Base-by-base conservation (phyloP, 108 stramenopile species). In the Nitzschia sp. region DNA sequence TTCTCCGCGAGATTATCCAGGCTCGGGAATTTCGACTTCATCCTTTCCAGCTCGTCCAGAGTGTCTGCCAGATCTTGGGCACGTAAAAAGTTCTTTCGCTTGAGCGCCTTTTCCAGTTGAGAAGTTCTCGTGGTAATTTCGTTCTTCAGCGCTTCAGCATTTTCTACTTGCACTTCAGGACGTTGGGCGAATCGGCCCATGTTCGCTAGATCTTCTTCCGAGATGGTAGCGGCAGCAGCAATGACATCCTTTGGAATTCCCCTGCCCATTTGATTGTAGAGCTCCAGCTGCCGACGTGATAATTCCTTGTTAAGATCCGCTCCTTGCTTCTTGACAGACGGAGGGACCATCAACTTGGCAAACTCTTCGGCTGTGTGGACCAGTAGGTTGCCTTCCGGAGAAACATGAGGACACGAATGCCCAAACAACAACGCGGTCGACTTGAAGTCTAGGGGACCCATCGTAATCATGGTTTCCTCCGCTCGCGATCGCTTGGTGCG, bases 281-380 rank as follows among this genome's bases (percentile, higher is more conserved):
- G 46, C 9, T 70, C 55, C 5, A 46, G 28, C 29, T 65, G 64
- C 3, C 69, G 76, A 48, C 46, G 54, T 9, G 76, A 70, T 17
- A 31, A 21, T 4, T 29, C 25, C 48, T 67, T 66, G 28, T 46
- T 56, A 17, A 27, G 46, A 57, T 68, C 75, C 1, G 30, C 48
- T 3, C n/a, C 54, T 51, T 54, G 30, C 19, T 60, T 75, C 59
- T 31, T 32, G 1, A 59, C 30, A 24, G 59, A 59, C 2, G 63
- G 54, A 29, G 76, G 76, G 21, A 70, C 46, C 29, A 76, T 3
- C 19, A 36, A 54, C 19, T 54, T 38, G 3, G 56, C 67, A 48
- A 76, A 76, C 35, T 68, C 75, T 62, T 68, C 67, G 1, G 67
- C 28, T 0, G 75, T 68, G 31, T 68, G 61, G 30, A 64, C 61